Evolutionary conservation across 768 basidiomycete species (phyloP), one percentile per base, ranked within the genome.

Genomic region (Boletus patriciae): DNA sequence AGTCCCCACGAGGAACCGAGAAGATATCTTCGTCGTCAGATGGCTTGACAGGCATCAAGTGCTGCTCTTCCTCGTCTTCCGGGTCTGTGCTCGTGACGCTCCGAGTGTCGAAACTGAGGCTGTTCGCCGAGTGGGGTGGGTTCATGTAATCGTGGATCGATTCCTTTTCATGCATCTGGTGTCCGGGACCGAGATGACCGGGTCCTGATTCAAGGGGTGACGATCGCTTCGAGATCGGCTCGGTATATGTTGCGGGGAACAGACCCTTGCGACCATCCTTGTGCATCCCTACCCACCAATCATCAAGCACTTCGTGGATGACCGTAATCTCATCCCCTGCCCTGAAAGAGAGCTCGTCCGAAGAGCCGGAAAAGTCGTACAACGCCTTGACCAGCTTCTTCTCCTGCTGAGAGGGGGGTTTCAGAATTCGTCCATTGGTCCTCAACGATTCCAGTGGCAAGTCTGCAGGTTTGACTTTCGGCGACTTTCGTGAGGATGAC

Each of bases 261-360:
- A 96, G 69, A 15, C 94, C 94, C 50, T 80, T 84, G 59, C 77
- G 78, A 2, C 90, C 91, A 53, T 80, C 74, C 43, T 57, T 62
- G 34, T 84, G 68, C 67, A 89, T 85, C 8, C 93, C 94, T 76
- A 93, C 82, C 89, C 92, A 95, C 94, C 94, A 95, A 57, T 85
- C 92, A 59, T 91, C 89, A 34, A 92, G 76, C 1, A 94, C 90
- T 68, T 95, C 92, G 34, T 84, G 85, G 29, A 91, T 63, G 29
- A 94, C 85, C 15, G 79, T 70, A 54, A 97, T 88, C 62, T 91
- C 83, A 40, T 88, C 86, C 1, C 92, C 94, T 6, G 78, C 75
- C 55, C 75, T 80, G 74, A 96, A 87, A 42, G 80, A 80, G 37
- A 97, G 76, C 70, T 96, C 94, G 62, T 94, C 93, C 2, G 82